Conservation (phyloP, 1,284 basidiomycete species). For the Ganoderma leucocontextum region DNA sequence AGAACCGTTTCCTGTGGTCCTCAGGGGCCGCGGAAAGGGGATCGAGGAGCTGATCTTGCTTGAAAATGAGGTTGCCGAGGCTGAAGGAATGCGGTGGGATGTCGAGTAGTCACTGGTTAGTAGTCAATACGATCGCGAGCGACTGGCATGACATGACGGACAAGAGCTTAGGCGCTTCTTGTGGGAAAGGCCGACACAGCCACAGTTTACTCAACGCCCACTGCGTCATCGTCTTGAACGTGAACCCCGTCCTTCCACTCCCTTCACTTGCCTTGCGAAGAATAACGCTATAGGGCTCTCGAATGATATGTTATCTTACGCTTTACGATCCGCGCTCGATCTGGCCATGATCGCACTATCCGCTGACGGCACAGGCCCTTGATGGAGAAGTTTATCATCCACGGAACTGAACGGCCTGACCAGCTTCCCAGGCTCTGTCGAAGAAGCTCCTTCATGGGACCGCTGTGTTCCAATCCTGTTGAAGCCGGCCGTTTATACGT, state of each 20-base stretch:
- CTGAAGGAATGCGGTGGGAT: not conserved
- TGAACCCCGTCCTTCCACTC: not conserved
- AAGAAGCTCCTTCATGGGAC: not conserved
- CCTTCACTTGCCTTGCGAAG: not conserved
- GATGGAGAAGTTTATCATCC: not conserved
- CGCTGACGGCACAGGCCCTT: not conserved
- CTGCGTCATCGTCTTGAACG: not conserved
- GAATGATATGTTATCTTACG: not conserved
- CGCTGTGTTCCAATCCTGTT: not conserved
- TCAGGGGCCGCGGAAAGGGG: not conserved
- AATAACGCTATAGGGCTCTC: not conserved
- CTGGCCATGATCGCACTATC: not conserved
- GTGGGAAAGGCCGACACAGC: not conserved
- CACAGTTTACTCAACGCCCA: slow-evolving; percentile 3
- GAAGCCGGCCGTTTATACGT: not conserved
- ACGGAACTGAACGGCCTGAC: not conserved
- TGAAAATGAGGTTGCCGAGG: not conserved
- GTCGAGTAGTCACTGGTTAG: not conserved
- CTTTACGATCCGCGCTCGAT: not conserved
- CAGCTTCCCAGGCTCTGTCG: not conserved
- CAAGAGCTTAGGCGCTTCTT: too few species aligned
- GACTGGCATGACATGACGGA: too few species aligned
- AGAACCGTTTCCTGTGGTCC: not conserved
- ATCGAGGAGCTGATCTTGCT: not conserved
- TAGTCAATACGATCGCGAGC: too few species aligned